These are phyloP conservation scores for Yarrowia yakushimensis DNA, from an alignment of 805 yeast genomes.

Conservation along the genomic window DNA sequence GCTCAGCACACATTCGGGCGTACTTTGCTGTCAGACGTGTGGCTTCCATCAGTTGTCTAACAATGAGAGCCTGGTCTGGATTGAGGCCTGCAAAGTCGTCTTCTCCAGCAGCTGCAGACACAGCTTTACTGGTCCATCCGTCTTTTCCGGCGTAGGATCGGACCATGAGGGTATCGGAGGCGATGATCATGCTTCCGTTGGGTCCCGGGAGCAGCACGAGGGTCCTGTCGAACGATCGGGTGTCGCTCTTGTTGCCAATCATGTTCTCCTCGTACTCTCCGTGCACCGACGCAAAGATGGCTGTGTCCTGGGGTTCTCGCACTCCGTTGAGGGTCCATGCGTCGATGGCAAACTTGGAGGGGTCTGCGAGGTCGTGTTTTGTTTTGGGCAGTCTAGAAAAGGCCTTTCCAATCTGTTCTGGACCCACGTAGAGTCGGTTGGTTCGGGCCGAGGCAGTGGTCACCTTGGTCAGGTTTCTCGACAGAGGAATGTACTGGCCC, in stretches of 20 bases:
- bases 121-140: conserved; percentile 48
- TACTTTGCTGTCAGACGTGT: conserved; percentile 77
- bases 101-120: conserved; percentile 3
- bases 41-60: conserved; percentile 61
- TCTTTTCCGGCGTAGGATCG: conserved; percentile 55
- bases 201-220: conserved; percentile 71
- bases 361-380: conserved; percentile 64
- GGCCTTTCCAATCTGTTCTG: conserved; percentile 54
- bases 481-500: conserved; percentile 55
- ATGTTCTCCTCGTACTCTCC: conserved; percentile 73
- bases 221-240: conserved; percentile 80
- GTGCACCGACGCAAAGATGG: conserved; percentile 74
- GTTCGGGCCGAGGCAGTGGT: conserved; percentile 48
- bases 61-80: conserved; percentile 58
- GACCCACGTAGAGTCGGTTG: conserved; percentile 64
- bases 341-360: conserved; percentile 72
- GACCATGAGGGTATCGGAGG: conserved; percentile 74
- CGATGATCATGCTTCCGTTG: conserved; percentile 70
- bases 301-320: conserved; percentile 65
- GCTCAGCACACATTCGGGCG: conserved; percentile 79
- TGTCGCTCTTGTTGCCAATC: conserved; percentile 31
- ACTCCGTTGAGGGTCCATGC: conserved; percentile 47
- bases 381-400: conserved; percentile 75
- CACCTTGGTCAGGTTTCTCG: conserved; percentile 72
- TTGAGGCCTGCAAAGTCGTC: conserved; percentile 41